Evolutionary conservation across 2,329 filamentous ascomycete species (phyloP), one percentile per base, ranked within the genome.

Genomic region (Penicillium sp.): DNA sequence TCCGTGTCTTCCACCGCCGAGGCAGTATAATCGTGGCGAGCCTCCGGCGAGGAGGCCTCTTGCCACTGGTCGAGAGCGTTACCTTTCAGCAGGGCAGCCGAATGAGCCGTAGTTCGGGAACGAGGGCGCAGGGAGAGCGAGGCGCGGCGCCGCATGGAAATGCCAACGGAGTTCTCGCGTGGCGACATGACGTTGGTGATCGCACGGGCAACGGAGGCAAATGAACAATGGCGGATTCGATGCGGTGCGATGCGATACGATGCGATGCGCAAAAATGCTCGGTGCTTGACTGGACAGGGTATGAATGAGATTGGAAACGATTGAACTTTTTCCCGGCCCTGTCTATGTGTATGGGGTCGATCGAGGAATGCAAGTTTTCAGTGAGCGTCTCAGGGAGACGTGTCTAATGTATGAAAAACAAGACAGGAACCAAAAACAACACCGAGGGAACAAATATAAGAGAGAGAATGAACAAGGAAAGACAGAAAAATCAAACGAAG

Each of bases 61-160:
- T 61, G 54, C 63, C 62, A 69, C 25, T 62, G 44, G 16, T 63
- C 60, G 33, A 62, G 49, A 24, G 62, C 56, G 18, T 57, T 46
- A 2, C 55, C 56, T 20, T 62, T 59, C 18, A 64, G 50, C 18
- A 58, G 51, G 6, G 54, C 38, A n/a, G 61, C 44, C 14, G 66
- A 57, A 18, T 62, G 52, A n/a, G 62, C 63, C 5, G 72, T 64
- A 6, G 71, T 75, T 24, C 67, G 66, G 13, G 74, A 71, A 41
- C 73, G 70, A 46, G 64, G 49, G 52, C 64, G 67, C 47, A 70
- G 59, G 11, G 71, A 68, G 33, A 76, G 55, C 14, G 74, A 76
- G 27, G 72, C 65, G 55, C 70, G 69, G 51, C 71, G 69, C 28
- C 66, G 64, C 33, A 68, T 57, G 25, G 69, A 58, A 22, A 41